phyloP scores from a whole-genome alignment of 2,329 filamentous ascomycete genomes.

The Xylariaceae sp. region DNA sequence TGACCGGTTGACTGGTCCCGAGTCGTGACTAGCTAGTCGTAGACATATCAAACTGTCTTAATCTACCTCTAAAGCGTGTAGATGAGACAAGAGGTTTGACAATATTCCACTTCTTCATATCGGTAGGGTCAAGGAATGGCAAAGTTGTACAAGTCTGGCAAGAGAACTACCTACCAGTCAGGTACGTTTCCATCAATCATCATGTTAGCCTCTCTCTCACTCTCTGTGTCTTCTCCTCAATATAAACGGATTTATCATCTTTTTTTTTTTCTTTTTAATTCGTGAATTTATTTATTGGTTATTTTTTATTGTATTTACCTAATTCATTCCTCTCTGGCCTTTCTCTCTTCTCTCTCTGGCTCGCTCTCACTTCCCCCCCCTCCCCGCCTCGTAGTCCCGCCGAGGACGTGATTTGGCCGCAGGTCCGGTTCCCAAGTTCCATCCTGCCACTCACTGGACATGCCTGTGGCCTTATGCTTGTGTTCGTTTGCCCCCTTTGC shows the following conservation, averaged over 20 bases:
- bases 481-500: slow-evolving; percentile 29
- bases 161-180: too few relatives aligned
- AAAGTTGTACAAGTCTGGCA: too few relatives aligned
- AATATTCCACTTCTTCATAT: background rate
- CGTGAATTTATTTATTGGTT: background rate
- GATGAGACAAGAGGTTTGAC: background rate
- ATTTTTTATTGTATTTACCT: background rate
- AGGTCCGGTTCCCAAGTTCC: slow-evolving; percentile 34
- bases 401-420: slow-evolving; percentile 37
- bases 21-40: background rate
- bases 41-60: background rate
- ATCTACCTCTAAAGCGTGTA: background rate
- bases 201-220: slow-evolving; percentile 2
- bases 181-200: background rate
- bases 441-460: slow-evolving; percentile 44
- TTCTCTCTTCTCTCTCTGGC: slow-evolving; percentile 13
- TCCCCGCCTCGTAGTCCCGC: slow-evolving; percentile 24
- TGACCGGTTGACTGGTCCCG: background rate
- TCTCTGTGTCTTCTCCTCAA: too few relatives aligned
- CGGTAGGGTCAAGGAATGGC: too few relatives aligned
- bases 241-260: background rate
- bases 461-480: slow-evolving; percentile 29
- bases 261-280: background rate
- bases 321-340: slow-evolving; percentile 15
- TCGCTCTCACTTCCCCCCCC: background rate